phyloP scores from a whole-genome alignment of 305 asterid species.

The Euphrasia arctica region DNA sequence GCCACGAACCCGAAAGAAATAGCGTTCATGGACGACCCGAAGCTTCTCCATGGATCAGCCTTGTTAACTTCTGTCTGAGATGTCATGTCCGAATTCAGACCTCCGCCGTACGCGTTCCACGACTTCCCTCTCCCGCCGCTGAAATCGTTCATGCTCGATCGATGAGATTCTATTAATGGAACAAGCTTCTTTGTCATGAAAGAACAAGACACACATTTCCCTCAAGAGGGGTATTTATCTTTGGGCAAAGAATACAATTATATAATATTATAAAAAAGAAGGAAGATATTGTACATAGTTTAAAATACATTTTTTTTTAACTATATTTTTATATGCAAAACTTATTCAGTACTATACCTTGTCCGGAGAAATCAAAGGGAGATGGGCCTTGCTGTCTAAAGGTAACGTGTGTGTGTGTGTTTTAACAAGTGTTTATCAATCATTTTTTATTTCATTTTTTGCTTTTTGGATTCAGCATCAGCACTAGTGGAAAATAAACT shows the following conservation, averaged over 20 bases:
- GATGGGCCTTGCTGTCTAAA: conserved; percentile 46
- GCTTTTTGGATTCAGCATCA: conserved; percentile 20
- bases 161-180: conserved; percentile 24
- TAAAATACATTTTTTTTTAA: conserved; percentile 33
- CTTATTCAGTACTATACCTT: conserved; percentile 62
- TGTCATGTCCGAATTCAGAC: conserved; percentile 40
- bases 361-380: conserved; percentile 42
- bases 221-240: conserved; percentile 24
- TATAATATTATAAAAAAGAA: conserved; percentile 25
- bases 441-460: neutral
- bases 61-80: conserved; percentile 37
- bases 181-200: conserved; percentile 46
- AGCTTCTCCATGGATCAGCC: conserved; percentile 55
- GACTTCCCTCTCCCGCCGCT: conserved; percentile 45
- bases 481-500: conserved; percentile 11
- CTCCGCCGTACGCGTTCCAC: conserved; percentile 47
- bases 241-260: conserved; percentile 27
- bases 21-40: conserved; percentile 78
- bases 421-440: neutral
- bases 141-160: conserved; percentile 47
- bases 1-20: conserved; percentile 88
- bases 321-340: conserved; percentile 41
- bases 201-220: conserved; percentile 45
- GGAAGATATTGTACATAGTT: conserved; percentile 21
- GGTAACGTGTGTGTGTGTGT: neutral